These are phyloP conservation scores for Cytospora leucostoma DNA, from an alignment of 2,329 filamentous ascomycete species.

Conservation along the genomic window DNA sequence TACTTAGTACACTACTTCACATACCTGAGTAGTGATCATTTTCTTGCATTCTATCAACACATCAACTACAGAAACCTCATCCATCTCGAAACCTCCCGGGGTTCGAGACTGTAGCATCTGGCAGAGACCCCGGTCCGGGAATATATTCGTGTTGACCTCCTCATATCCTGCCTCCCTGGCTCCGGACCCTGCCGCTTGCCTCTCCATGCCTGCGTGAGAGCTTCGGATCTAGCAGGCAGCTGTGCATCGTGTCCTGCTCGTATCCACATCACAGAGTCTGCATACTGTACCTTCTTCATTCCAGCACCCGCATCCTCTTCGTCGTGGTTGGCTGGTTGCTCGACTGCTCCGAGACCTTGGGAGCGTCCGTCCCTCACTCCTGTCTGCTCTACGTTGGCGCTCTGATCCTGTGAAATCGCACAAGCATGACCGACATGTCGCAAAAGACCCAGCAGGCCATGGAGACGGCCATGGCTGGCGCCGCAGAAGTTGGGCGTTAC, in stretches of 20 bases:
- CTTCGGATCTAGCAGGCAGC: not conserved
- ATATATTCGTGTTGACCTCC: not conserved
- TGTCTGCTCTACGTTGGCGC: not conserved
- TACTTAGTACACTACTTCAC: not conserved
- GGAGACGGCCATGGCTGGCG: conserved; percentile 43
- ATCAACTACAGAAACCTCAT: not conserved
- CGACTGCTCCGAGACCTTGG: not conserved
- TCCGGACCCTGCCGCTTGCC: not conserved
- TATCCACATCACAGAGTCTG: not conserved
- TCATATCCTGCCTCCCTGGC: not conserved
- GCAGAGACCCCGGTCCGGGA: not conserved
- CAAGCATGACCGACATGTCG: conserved; percentile 24
- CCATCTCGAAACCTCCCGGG: not conserved
- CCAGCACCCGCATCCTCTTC: not conserved
- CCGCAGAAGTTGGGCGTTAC: conserved; percentile 62
- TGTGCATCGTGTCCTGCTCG: not conserved
- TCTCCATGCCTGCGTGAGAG: not conserved
- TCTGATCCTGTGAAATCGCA: not conserved
- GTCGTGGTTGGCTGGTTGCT: not conserved
- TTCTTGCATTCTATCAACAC: not conserved
- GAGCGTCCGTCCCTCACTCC: not conserved
- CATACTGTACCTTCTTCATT: not conserved
- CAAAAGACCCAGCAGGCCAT: conserved; percentile 32
- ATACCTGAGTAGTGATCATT: not conserved
- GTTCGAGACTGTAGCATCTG: not conserved